Percentiles rank a stretch among this genome's conserved stretches.
Evolutionary conservation across 345 rosid genomes (phyloP).

Genomic region (Hypericum perforatum): DNA sequence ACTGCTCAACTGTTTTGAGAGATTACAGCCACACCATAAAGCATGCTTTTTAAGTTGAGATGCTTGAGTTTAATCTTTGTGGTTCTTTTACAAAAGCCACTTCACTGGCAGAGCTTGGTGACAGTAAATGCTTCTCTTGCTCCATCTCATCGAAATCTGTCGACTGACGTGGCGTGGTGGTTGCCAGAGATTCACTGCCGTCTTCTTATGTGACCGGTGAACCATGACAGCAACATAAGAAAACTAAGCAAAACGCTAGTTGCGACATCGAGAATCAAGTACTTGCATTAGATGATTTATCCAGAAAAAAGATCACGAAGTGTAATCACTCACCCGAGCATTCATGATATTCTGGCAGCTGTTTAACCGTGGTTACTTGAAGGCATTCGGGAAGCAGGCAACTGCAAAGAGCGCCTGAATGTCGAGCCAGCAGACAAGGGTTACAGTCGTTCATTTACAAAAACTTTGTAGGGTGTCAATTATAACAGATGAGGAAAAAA

Average conservation of each 20-base stretch:
- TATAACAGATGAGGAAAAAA: no score
- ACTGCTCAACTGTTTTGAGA: no score
- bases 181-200: conserved; percentile 33
- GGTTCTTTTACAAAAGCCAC: conserved; percentile 46
- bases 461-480: no score
- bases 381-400: conserved; percentile 78
- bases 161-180: conserved; percentile 28
- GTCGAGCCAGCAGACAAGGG: conserved; percentile 6
- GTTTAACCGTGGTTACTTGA: conserved; percentile 61
- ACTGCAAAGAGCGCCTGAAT: conserved; percentile 51
- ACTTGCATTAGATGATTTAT: no score
- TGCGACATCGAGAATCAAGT: not conserved
- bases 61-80: conserved; percentile 11
- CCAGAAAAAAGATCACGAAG: not conserved
- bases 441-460: not conserved
- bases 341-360: conserved; percentile 49
- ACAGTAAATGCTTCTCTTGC: conserved; percentile 42
- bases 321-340: conserved; percentile 21
- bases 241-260: not conserved
- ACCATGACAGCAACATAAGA: conserved; percentile 7
- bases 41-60: not conserved
- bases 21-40: not conserved
- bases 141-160: conserved; percentile 40
- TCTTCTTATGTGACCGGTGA: conserved; percentile 31
- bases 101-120: conserved; percentile 26